Conservation (phyloP, 2,329 filamentous ascomycete genomes). For the Aspergillus flavus region DNA sequence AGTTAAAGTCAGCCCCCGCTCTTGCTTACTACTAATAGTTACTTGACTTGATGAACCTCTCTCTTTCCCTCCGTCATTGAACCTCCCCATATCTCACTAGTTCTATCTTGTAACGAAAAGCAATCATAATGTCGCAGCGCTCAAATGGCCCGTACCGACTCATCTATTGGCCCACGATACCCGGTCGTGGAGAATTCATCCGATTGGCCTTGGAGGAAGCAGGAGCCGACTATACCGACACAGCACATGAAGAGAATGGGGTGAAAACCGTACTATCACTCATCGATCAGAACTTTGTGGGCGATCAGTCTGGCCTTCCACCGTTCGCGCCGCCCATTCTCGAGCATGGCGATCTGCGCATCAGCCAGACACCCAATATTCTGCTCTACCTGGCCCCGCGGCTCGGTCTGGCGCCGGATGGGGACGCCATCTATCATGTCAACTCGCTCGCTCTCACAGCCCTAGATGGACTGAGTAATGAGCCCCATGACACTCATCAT, state of each 20-base stretch:
- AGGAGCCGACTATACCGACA: neutral
- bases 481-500: neutral
- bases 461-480: neutral
- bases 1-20: neutral
- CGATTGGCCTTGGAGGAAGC: neutral
- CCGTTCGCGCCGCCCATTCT: neutral
- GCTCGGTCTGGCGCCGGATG: neutral
- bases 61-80: too few relatives aligned
- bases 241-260: neutral
- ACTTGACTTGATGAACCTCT: neutral
- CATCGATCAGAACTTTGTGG: neutral
- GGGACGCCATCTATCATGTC: neutral
- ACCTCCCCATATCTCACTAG: too few relatives aligned
- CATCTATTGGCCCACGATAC: neutral
- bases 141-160: neutral
- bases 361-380: conserved; percentile 3
- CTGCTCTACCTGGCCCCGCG: neutral
- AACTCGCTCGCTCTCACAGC: neutral
- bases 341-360: neutral
- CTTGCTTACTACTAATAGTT: neutral
- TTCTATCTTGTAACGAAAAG: neutral
- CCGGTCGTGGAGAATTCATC: conserved; percentile 1
- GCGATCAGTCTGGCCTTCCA: neutral
- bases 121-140: neutral
- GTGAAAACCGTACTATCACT: neutral